phyloP scores from a whole-genome alignment of 2,329 filamentous ascomycete genomes.

The Botryotinia narcissicola region DNA sequence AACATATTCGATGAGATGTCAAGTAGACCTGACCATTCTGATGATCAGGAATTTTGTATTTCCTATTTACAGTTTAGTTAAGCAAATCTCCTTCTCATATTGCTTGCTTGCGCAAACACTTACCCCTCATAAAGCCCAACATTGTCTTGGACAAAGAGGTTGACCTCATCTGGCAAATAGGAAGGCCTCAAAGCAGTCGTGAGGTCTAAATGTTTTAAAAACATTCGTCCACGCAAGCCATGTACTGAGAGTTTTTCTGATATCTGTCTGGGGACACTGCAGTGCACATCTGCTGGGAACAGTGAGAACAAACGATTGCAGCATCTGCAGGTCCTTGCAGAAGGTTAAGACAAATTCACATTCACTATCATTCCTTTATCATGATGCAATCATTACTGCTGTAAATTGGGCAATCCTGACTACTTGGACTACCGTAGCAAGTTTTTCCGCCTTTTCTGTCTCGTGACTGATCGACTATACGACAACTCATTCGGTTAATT shows the following conservation, averaged over 20 bases:
- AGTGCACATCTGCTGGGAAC: constrained; percentile 6
- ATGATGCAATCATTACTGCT: not conserved
- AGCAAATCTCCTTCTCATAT: not conserved
- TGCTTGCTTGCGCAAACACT: constrained; percentile 39
- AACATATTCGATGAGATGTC: constrained; percentile 93
- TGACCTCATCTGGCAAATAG: constrained; percentile 87
- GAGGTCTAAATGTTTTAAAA: constrained; percentile 91
- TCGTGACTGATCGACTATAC: not conserved
- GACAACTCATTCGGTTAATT: constrained; percentile 15
- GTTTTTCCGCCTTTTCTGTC: not conserved
- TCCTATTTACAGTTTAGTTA: constrained; percentile 51
- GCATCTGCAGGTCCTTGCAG: not conserved
- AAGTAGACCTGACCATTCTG: constrained; percentile 96
- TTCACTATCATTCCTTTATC: constrained; percentile 5
- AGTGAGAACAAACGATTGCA: not conserved
- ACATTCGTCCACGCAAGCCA: constrained; percentile 76
- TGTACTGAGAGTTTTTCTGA: constrained; percentile 23
- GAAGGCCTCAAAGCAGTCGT: constrained; percentile 93
- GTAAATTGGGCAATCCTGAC: not conserved
- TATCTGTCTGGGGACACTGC: constrained; percentile 6
- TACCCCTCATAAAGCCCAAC: constrained; percentile 98
- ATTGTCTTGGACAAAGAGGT: constrained; percentile 95
- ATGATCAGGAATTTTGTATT: constrained; percentile 90
- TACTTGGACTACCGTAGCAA: not conserved
- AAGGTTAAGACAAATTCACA: constrained; percentile 2